Conservation (phyloP, 1,139 yeast species). For the Sugiyamaella neomexicana region DNA sequence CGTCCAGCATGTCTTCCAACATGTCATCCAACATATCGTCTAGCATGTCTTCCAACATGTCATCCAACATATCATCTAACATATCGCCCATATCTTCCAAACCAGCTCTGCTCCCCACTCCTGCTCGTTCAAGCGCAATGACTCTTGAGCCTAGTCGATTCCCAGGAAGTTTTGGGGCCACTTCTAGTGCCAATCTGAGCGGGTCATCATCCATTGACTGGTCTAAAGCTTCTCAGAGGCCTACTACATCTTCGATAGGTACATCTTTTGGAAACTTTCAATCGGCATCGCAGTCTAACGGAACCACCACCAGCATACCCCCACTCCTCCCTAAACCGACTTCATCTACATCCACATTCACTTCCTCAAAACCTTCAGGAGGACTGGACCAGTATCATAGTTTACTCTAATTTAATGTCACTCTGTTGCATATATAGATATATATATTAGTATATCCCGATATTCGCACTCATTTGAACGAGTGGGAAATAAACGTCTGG, state of each 20-base stretch:
- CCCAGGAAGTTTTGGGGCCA: constrained; percentile 9
- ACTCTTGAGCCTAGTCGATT: constrained; percentile 6
- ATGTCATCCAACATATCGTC: too few species aligned
- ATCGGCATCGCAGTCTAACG: not conserved
- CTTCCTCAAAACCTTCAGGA: constrained; percentile 15
- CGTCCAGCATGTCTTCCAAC: too few species aligned
- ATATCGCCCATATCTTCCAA: too few species aligned
- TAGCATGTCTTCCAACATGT: too few species aligned
- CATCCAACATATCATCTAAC: too few species aligned
- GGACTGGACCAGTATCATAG: constrained; percentile 31
- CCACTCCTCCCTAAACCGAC: constrained; percentile 23
- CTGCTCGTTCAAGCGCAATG: constrained; percentile 8
- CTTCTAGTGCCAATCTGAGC: not conserved
- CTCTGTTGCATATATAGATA: not conserved
- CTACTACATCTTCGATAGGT: not conserved
- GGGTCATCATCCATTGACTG: constrained; percentile 8
- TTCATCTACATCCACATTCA: constrained; percentile 5
- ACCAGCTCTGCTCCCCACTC: not conserved
- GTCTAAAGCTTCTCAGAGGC: constrained; percentile 4
- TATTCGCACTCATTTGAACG: constrained; percentile 44
- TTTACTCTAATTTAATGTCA: constrained; percentile 22
- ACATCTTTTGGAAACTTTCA: constrained; percentile 1
- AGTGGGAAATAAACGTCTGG: constrained; percentile 84
- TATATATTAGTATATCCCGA: constrained; percentile 1
- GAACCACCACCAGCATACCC: constrained; percentile 13